A percentile compares a stretch with the other conserved stretches of the same genome.
Conservation (phyloP, 345 rosid genomes). For the Salix arbutifolia region DNA sequence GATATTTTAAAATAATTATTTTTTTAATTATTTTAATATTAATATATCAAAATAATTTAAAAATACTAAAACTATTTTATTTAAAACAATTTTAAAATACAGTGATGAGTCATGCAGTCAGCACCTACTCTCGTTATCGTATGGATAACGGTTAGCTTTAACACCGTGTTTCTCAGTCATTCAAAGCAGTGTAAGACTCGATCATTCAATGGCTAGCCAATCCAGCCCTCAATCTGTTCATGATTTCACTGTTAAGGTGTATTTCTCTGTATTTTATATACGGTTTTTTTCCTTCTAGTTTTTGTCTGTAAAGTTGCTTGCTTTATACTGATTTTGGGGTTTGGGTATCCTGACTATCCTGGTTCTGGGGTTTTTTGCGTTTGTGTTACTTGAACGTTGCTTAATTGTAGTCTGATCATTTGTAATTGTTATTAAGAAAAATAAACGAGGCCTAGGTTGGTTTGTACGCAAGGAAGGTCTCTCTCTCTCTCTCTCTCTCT, state of each 20-base stretch:
- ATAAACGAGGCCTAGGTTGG: neutral
- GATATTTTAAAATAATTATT: too few species aligned
- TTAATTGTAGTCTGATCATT: neutral
- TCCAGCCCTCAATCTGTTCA: constrained; percentile 53
- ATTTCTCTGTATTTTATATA: neutral
- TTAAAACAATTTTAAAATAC: too few species aligned
- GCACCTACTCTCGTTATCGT: too few species aligned
- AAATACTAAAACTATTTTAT: too few species aligned
- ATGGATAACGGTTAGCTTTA: too few species aligned
- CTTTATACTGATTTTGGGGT: neutral
- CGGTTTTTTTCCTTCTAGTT: neutral
- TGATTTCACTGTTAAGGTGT: constrained; percentile 85
- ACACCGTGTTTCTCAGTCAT: neutral
- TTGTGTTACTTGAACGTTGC: neutral
- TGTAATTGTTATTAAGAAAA: neutral
- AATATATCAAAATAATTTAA: too few species aligned
- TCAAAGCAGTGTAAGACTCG: constrained; percentile 34
- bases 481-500: neutral
- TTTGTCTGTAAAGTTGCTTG: neutral
- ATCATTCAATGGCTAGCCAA: constrained; percentile 58
- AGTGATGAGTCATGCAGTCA: too few species aligned
- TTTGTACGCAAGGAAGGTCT: neutral
- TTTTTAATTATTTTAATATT: too few species aligned
- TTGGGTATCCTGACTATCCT: neutral
- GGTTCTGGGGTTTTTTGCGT: neutral